A percentile compares a stretch with the other conserved stretches of the same genome.
These are phyloP conservation scores for Trichoderma arundinaceum DNA, from an alignment of 2,329 filamentous ascomycete genomes.

Conservation along the genomic window DNA sequence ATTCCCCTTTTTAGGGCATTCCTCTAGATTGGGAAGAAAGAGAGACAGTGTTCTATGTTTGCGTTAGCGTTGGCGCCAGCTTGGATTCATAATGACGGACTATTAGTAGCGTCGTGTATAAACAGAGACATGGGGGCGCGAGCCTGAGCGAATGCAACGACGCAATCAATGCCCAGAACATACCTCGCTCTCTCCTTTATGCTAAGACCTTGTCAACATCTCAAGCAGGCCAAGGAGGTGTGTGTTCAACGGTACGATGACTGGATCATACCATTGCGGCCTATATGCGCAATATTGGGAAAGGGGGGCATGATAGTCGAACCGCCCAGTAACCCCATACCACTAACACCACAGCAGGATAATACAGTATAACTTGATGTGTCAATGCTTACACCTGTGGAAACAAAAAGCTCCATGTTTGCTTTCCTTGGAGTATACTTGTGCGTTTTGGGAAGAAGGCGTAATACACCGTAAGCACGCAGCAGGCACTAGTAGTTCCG, in stretches of 20 bases:
- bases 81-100: neutral
- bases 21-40: neutral
- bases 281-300: neutral
- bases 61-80: neutral
- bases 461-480: conserved; percentile 2
- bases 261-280: neutral
- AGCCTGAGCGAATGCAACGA: neutral
- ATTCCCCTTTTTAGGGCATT: neutral
- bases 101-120: neutral
- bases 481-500: neutral
- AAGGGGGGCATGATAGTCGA: neutral
- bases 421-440: conserved; percentile 9
- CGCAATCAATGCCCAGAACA: conserved; percentile 1
- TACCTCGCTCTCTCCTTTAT: neutral
- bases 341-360: neutral
- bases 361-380: neutral
- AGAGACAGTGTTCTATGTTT: conserved; percentile 3
- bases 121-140: conserved; percentile 9
- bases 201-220: neutral
- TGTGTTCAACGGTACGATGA: neutral
- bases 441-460: conserved; percentile 10
- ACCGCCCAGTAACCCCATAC: neutral
- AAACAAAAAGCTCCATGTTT: conserved; percentile 11
- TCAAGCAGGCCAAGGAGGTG: neutral
- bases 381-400: conserved; percentile 6